phyloP scores from a whole-genome alignment of 208 protist species.

The Herpetomonas tarakana region DNA sequence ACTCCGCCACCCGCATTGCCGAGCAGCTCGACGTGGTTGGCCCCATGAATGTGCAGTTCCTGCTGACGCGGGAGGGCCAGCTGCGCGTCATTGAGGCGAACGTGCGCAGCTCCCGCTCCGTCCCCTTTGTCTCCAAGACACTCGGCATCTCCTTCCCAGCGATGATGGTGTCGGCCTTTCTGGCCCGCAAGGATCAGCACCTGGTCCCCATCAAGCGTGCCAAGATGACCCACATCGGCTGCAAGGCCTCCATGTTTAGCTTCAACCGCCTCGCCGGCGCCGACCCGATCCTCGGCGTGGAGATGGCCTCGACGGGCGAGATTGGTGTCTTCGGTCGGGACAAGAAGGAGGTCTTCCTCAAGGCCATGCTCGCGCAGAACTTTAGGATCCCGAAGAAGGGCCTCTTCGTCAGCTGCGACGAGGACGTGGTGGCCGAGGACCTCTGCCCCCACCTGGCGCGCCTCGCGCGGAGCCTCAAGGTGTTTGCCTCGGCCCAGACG shows the following conservation, averaged over 20 bases:
- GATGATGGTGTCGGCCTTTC: constrained; percentile 83
- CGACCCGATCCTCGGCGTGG: constrained; percentile 98
- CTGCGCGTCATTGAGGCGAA: constrained; percentile 97
- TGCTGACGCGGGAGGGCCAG: constrained; percentile 95
- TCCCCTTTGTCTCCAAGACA: constrained; percentile 98
- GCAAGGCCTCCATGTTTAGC: constrained; percentile 98
- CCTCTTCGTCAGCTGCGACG: constrained; percentile 88
- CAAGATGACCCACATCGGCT: constrained; percentile 91
- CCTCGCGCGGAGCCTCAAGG: constrained; percentile 29
- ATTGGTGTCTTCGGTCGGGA: constrained; percentile 95
- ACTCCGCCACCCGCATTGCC: constrained; percentile 87
- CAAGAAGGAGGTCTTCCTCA: constrained; percentile 89
- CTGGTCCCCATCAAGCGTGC: constrained; percentile 83
- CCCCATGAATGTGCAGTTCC: constrained; percentile 99
- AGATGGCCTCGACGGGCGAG: constrained; percentile 98
- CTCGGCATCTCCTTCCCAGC: constrained; percentile 94
- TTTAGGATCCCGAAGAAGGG: constrained; percentile 71
- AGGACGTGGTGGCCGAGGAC: constrained; percentile 34
- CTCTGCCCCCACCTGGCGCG: constrained; percentile 56
- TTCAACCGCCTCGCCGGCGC: constrained; percentile 97
- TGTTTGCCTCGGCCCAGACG: constrained; percentile 80
- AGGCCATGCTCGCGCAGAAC: constrained; percentile 86
- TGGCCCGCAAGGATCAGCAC: constrained; percentile 62
- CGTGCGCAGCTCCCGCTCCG: constrained; percentile 95
- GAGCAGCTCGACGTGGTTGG: constrained; percentile 92